Conservation (phyloP, 345 rosid species). For the Mercurialis annua region DNA sequence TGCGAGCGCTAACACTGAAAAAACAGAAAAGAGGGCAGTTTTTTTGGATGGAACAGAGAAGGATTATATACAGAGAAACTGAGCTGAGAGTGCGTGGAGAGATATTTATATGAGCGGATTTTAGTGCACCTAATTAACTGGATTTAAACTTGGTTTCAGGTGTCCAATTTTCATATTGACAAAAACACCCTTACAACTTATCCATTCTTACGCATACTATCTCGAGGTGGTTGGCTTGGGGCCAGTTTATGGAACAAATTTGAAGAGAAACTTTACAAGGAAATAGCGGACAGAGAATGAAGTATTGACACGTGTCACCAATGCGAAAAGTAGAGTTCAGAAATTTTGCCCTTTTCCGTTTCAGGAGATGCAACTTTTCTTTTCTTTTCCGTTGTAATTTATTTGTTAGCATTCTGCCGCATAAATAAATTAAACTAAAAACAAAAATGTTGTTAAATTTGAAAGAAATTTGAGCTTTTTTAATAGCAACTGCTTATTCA, state of each 20-base stretch:
- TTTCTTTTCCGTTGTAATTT: too few relatives aligned
- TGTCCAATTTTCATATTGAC: not conserved
- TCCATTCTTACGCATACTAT: not conserved
- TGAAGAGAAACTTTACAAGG: too few relatives aligned
- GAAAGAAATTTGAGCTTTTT: too few relatives aligned
- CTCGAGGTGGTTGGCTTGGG: not conserved
- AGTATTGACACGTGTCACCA: not conserved
- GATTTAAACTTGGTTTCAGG: not conserved
- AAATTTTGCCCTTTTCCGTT: too few relatives aligned
- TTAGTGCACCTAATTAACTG: not conserved
- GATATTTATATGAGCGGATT: constrained; percentile 26
- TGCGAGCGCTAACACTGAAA: not conserved
- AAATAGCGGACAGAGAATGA: not conserved
- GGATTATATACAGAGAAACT: not conserved
- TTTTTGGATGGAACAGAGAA: constrained; percentile 9
- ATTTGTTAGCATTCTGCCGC: too few relatives aligned
- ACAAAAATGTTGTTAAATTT: too few relatives aligned
- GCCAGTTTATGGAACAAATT: not conserved
- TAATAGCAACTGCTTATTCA: too few relatives aligned
- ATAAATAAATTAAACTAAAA: too few relatives aligned
- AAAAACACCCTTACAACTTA: not conserved
- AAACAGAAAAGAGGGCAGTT: not conserved
- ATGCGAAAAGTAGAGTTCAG: too few relatives aligned
- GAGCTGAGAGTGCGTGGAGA: not conserved
- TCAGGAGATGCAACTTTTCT: too few relatives aligned